A percentile compares a stretch with the other conserved stretches of the same genome.
Evolutionary conservation across 306 rosid species (phyloP).

Genomic region (Albizia julibrissin): DNA sequence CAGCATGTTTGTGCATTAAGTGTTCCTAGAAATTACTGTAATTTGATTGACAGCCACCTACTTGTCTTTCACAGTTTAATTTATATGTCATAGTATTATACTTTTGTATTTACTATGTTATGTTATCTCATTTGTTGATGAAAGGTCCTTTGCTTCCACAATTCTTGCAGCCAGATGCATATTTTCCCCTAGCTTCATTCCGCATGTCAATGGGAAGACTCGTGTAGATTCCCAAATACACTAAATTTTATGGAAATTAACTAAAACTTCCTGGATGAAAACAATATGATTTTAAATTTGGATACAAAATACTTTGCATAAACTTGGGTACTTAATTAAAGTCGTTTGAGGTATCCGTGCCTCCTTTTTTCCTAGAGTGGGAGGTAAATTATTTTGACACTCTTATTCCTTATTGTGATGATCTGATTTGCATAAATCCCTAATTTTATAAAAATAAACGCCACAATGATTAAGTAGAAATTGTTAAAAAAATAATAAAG

Average conservation of each 20-base stretch:
- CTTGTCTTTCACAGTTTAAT: background rate
- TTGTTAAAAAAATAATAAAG: no score
- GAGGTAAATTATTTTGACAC: no score
- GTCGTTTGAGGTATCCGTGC: background rate
- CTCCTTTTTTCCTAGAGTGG: background rate
- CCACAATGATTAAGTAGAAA: background rate
- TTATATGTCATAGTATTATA: background rate
- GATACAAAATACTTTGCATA: background rate
- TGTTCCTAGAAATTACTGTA: background rate
- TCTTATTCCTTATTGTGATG: background rate
- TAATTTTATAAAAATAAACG: background rate
- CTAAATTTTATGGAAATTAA: background rate
- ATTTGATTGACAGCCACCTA: background rate
- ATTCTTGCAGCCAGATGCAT: background rate
- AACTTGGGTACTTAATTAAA: background rate
- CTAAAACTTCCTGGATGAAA: background rate
- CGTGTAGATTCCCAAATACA: background rate
- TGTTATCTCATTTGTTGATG: conserved; percentile 15
- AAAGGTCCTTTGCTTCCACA: background rate
- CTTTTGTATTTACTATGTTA: background rate
- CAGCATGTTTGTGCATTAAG: background rate
- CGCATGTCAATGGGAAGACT: background rate
- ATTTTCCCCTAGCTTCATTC: background rate
- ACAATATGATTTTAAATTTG: background rate
- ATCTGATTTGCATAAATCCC: background rate